Evolutionary conservation across 2,329 filamentous ascomycete genomes (phyloP).

Genomic region (Penicillium sp.): DNA sequence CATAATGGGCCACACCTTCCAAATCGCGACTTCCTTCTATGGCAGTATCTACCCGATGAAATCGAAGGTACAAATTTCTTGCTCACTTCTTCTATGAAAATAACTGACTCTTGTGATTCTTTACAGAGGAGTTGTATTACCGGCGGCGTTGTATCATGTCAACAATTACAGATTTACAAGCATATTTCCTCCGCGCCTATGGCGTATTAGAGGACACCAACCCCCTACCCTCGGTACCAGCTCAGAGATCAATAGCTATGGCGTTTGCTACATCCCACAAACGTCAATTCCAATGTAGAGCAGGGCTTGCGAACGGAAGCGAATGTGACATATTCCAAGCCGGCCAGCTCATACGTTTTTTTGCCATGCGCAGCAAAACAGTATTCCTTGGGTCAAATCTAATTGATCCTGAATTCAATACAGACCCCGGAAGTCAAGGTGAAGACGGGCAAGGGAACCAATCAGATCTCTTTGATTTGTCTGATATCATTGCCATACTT

Average conservation of each 20-base stretch:
- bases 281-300: slow-evolving; percentile 41
- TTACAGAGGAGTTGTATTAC: slow-evolving; percentile 44
- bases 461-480: slow-evolving; percentile 5
- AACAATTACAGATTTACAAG: slow-evolving; percentile 45
- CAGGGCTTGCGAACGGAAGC: slow-evolving; percentile 42
- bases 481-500: slow-evolving; percentile 36
- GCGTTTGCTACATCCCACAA: slow-evolving; percentile 19
- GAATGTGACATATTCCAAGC: slow-evolving; percentile 47
- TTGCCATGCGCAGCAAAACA: slow-evolving; percentile 41
- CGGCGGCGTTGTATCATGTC: slow-evolving; percentile 43
- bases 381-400: slow-evolving; percentile 43
- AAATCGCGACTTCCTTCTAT: slow-evolving; percentile 25
- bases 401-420: slow-evolving; percentile 34
- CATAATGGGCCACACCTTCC: slow-evolving; percentile 27
- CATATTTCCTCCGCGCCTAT: slow-evolving; percentile 42
- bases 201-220: slow-evolving; percentile 30
- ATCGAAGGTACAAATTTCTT: slow-evolving; percentile 38
- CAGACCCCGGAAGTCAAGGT: background rate
- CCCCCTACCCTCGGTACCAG: slow-evolving; percentile 13
- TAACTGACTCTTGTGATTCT: background rate
- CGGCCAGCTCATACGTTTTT: slow-evolving; percentile 47
- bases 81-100: background rate
- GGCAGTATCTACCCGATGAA: slow-evolving; percentile 39
- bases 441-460: background rate
- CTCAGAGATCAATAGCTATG: slow-evolving; percentile 6